Percentiles rank a stretch among this genome's conserved stretches.
These are phyloP conservation scores for Argentina anserina DNA, from an alignment of 306 rosid genomes.

Conservation along the genomic window DNA sequence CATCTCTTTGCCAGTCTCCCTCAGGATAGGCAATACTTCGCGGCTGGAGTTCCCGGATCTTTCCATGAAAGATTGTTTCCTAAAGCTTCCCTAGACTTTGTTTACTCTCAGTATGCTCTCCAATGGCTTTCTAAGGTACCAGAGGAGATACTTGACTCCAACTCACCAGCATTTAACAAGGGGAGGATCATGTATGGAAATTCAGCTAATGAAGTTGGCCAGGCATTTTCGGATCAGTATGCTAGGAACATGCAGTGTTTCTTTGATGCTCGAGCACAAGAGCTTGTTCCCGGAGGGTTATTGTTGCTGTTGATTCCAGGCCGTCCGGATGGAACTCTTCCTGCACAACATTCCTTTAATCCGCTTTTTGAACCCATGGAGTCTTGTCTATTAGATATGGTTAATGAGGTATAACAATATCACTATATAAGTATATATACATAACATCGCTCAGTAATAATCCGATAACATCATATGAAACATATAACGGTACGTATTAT, in stretches of 20 bases:
- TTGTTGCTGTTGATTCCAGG: not conserved
- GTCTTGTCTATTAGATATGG: conserved; percentile 12
- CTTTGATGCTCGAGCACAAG: not conserved
- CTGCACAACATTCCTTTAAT: not conserved
- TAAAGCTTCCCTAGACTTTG: conserved; percentile 12
- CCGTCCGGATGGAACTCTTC: not conserved
- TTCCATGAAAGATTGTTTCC: conserved; percentile 22
- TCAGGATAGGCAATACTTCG: conserved; percentile 1
- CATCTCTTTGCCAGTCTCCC: conserved; percentile 17
- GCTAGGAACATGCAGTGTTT: conserved; percentile 4
- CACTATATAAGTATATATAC: too few relatives aligned
- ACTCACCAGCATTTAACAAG: conserved; percentile 16
- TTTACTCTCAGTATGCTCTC: conserved; percentile 5
- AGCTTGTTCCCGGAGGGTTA: conserved; percentile 22
- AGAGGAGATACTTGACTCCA: not conserved
- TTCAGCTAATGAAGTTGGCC: conserved; percentile 1
- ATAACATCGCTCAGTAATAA: too few relatives aligned
- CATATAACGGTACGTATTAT: too few relatives aligned
- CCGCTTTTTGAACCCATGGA: not conserved
- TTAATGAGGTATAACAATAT: conserved; percentile 20
- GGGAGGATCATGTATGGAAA: conserved; percentile 4
- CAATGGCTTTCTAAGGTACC: conserved; percentile 22
- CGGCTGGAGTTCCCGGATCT: conserved; percentile 17
- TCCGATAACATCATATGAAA: too few relatives aligned
- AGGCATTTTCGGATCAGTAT: conserved; percentile 20